Conservation (phyloP, 129 eudicot genomes). For the Chrysanthemum lavandulifolium region DNA sequence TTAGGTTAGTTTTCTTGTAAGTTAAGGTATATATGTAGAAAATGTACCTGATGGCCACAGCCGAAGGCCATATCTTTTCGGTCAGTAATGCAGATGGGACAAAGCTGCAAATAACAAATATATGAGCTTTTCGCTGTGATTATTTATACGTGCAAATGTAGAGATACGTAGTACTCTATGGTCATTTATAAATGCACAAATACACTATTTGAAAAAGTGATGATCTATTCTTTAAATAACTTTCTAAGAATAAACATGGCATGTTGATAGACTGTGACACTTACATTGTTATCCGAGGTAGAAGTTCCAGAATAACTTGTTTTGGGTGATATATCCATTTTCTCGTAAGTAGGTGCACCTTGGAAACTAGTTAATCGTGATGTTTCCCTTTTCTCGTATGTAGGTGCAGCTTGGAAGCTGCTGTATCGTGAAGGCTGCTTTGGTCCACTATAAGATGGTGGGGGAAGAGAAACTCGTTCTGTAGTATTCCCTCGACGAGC, state of each 20-base stretch:
- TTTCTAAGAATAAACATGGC: background rate
- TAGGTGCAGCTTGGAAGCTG: constrained; percentile 47
- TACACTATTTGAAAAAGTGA: background rate
- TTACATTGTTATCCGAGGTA: constrained; percentile 57
- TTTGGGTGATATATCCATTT: constrained; percentile 23
- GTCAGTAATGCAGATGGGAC: constrained; percentile 74
- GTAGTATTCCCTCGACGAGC: constrained; percentile 56
- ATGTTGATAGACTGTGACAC: constrained; percentile 4
- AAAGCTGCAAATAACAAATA: constrained; percentile 49
- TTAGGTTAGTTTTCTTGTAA: background rate
- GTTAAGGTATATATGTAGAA: background rate
- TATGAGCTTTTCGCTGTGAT: background rate
- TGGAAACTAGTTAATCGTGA: constrained; percentile 40
- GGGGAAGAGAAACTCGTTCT: constrained; percentile 78
- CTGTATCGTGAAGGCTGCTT: constrained; percentile 53
- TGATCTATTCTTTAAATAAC: background rate
- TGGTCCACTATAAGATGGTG: constrained; percentile 62
- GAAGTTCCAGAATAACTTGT: constrained; percentile 38
- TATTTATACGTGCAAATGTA: background rate
- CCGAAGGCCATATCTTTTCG: constrained; percentile 85
- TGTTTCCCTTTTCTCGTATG: constrained; percentile 33
- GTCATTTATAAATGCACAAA: too few species aligned
- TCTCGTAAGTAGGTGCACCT: constrained; percentile 39
- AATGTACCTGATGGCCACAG: constrained; percentile 89
- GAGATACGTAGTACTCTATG: background rate